phyloP scores from a whole-genome alignment of 2,329 filamentous ascomycete genomes.

The Lasiodiplodia hormozganensis region DNA sequence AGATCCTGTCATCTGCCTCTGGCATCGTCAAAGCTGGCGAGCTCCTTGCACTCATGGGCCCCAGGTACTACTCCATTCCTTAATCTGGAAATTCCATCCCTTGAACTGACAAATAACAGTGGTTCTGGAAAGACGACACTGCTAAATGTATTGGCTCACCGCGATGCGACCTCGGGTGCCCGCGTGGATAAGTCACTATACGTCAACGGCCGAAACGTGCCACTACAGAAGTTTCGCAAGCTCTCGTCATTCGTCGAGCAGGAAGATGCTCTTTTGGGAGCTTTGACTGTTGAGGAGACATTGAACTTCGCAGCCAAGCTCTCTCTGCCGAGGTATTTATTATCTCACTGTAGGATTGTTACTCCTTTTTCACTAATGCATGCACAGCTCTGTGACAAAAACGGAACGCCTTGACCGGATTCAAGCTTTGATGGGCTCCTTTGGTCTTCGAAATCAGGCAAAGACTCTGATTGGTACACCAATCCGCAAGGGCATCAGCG shows the following conservation, averaged over 20 bases:
- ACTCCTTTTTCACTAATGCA: conserved; percentile 29
- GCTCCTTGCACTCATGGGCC: conserved; percentile 82
- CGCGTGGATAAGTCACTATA: conserved; percentile 61
- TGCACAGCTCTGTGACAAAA: conserved; percentile 56
- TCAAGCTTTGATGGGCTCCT: conserved; percentile 70
- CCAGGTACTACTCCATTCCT: conserved; percentile 55
- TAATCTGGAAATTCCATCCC: not conserved
- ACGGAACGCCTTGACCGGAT: conserved; percentile 69
- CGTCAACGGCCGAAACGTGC: conserved; percentile 67
- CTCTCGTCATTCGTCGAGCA: conserved; percentile 85
- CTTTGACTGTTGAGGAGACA: conserved; percentile 80
- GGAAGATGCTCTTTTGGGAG: conserved; percentile 83
- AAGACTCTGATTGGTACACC: conserved; percentile 80
- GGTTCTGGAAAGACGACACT: conserved; percentile 82
- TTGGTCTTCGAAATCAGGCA: conserved; percentile 74
- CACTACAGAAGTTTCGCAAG: conserved; percentile 64
- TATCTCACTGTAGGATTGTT: not conserved
- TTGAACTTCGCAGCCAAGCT: conserved; percentile 78
- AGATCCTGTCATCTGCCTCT: conserved; percentile 68
- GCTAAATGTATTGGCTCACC: conserved; percentile 77
- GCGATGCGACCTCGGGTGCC: conserved; percentile 61
- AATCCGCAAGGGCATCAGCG: conserved; percentile 81
- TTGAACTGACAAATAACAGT: conserved; percentile 36
- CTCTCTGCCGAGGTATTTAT: conserved; percentile 54
- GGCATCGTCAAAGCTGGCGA: conserved; percentile 74